Evolutionary conservation across 169 alveolate genomes (phyloP).

Genomic region (Eimeria sp.): DNA sequence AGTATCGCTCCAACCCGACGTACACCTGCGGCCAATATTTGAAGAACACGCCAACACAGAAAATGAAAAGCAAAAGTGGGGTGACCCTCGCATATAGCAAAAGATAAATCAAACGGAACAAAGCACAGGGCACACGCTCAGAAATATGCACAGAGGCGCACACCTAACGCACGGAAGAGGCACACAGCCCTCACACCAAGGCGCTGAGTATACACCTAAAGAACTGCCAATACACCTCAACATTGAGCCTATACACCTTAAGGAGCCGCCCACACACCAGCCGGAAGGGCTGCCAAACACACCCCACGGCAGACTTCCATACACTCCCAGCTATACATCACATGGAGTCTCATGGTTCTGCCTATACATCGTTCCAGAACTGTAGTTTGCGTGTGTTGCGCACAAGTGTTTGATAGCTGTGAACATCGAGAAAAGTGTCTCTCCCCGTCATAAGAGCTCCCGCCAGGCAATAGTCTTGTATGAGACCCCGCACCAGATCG

Average conservation of each 20-base stretch:
- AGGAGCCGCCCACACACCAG: too few relatives aligned
- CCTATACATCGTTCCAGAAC: not conserved
- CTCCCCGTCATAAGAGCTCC: slow-evolving; percentile 97
- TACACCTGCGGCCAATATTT: slow-evolving; percentile 20
- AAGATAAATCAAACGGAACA: too few relatives aligned
- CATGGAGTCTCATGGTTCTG: not conserved
- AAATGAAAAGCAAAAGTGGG: not conserved
- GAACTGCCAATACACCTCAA: not conserved
- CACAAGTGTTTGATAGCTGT: slow-evolving; percentile 93
- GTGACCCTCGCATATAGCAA: not conserved
- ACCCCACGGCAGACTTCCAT: not conserved
- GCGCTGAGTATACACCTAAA: not conserved
- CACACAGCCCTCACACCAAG: not conserved
- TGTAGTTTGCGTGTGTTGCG: not conserved
- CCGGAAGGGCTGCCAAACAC: not conserved
- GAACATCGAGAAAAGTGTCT: slow-evolving; percentile 96
- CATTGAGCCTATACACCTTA: not conserved
- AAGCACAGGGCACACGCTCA: not conserved
- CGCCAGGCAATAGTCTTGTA: slow-evolving; percentile 98
- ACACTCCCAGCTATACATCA: not conserved
- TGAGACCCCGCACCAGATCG: slow-evolving; percentile 98
- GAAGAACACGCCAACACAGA: not conserved
- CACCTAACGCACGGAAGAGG: not conserved
- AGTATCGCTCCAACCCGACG: slow-evolving; percentile 34
- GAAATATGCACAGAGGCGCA: not conserved